These are phyloP conservation scores for Beauveria varroae DNA, from an alignment of 2,329 filamentous ascomycete genomes.

Conservation along the genomic window DNA sequence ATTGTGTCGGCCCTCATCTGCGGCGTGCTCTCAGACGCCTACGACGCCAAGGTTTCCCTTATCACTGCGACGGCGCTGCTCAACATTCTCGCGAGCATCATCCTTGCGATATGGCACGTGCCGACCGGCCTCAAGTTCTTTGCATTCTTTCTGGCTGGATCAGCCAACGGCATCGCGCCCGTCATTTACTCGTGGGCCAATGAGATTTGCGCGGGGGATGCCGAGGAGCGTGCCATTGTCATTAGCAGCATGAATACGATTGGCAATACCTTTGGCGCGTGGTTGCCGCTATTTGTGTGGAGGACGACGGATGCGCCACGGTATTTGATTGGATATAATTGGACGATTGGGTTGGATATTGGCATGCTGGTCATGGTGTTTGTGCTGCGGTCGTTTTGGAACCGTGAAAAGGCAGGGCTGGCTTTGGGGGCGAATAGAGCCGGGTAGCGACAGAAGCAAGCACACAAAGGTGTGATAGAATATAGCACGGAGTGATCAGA, in stretches of 20 bases:
- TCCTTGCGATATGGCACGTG: slow-evolving; percentile 27
- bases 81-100: slow-evolving; percentile 19
- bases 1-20: slow-evolving; percentile 44
- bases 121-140: slow-evolving; percentile 28
- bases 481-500: no score
- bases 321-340: slow-evolving; percentile 31
- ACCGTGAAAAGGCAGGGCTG: not conserved
- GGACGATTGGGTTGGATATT: slow-evolving; percentile 21
- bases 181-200: slow-evolving; percentile 39
- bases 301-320: slow-evolving; percentile 27
- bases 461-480: no score
- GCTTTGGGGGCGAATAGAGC: not conserved
- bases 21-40: slow-evolving; percentile 47
- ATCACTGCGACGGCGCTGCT: slow-evolving; percentile 17
- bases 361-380: slow-evolving; percentile 17
- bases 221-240: slow-evolving; percentile 40
- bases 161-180: slow-evolving; percentile 20
- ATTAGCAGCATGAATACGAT: slow-evolving; percentile 40
- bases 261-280: slow-evolving; percentile 35
- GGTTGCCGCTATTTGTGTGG: slow-evolving; percentile 32
- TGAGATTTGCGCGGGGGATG: slow-evolving; percentile 35
- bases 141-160: slow-evolving; percentile 26
- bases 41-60: slow-evolving; percentile 33
- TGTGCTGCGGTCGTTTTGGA: slow-evolving; percentile 12
- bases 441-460: not conserved